Evolutionary conservation across 805 yeast genomes (phyloP).

Genomic region (Myxozyma vanderwaltii): DNA sequence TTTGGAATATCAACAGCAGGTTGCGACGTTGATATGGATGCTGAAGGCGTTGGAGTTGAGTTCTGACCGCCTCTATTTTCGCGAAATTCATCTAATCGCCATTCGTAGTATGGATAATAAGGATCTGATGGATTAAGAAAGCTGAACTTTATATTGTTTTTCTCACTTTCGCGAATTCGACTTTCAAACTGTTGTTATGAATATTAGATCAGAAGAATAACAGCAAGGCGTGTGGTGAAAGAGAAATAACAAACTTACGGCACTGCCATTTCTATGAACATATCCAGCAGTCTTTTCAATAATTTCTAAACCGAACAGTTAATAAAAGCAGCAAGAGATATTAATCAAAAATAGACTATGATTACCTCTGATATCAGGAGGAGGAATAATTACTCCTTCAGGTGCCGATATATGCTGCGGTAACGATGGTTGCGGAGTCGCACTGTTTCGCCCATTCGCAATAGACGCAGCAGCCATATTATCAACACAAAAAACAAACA

Average conservation of each 20-base stretch:
- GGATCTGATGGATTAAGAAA: conserved; percentile 61
- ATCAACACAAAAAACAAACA: not conserved
- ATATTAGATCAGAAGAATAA: not conserved
- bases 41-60: conserved; percentile 4
- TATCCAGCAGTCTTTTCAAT: conserved; percentile 74
- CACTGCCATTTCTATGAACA: conserved; percentile 65
- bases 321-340: not conserved
- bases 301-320: conserved; percentile 43
- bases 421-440: conserved; percentile 24
- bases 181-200: conserved; percentile 53
- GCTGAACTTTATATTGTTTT: conserved; percentile 57
- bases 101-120: conserved; percentile 58
- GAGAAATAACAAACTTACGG: conserved; percentile 33
- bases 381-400: conserved; percentile 52
- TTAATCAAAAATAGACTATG: not conserved
- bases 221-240: no score
- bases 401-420: conserved; percentile 37
- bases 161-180: conserved; percentile 53
- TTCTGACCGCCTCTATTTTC: conserved; percentile 37
- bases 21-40: not conserved
- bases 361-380: conserved; percentile 52
- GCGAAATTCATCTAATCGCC: conserved; percentile 47
- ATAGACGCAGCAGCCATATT: conserved; percentile 3
- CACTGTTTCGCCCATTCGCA: conserved; percentile 12
- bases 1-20: not conserved